These are phyloP conservation scores for Waitea zeae DNA, from an alignment of 1,284 basidiomycete species.

Conservation along the genomic window DNA sequence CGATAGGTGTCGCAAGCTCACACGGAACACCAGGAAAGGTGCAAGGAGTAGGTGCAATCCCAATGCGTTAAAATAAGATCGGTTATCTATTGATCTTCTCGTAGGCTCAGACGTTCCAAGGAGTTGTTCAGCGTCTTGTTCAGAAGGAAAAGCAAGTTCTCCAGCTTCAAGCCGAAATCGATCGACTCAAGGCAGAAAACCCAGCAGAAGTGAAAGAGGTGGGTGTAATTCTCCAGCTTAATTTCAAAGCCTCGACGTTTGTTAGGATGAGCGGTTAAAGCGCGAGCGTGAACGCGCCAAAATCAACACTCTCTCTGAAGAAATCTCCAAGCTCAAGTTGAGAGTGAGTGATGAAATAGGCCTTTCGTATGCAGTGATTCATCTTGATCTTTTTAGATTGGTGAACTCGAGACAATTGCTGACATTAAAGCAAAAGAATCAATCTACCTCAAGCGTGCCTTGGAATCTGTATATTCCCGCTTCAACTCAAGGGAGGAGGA, in stretches of 20 bases:
- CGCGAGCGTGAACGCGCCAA: slow-evolving; percentile 57
- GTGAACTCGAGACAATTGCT: slow-evolving; percentile 31
- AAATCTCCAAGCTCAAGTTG: slow-evolving; percentile 55
- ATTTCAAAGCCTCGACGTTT: background rate
- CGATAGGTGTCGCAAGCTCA: slow-evolving; percentile 19
- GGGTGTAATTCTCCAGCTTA: slow-evolving; percentile 10
- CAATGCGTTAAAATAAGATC: no score
- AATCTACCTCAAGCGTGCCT: slow-evolving; percentile 60
- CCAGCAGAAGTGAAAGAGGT: slow-evolving; percentile 39
- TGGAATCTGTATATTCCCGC: slow-evolving; percentile 72
- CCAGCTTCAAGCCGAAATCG: slow-evolving; percentile 58
- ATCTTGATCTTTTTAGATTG: slow-evolving; percentile 15
- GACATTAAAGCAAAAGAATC: slow-evolving; percentile 56
- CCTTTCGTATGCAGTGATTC: slow-evolving; percentile 1
- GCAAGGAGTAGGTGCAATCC: no score
- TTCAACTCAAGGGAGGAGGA: slow-evolving; percentile 37
- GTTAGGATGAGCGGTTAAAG: slow-evolving; percentile 61
- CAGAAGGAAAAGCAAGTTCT: slow-evolving; percentile 76
- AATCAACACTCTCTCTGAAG: slow-evolving; percentile 61
- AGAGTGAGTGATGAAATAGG: slow-evolving; percentile 24
- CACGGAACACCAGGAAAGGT: no score
- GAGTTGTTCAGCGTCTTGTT: slow-evolving; percentile 67
- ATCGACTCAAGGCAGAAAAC: slow-evolving; percentile 38
- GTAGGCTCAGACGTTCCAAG: slow-evolving; percentile 39
- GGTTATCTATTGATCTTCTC: no score